A percentile compares a stretch with the other conserved stretches of the same genome.
Conservation (phyloP, 2,329 filamentous ascomycete species). For the Aaosphaeria pasadenensis region DNA sequence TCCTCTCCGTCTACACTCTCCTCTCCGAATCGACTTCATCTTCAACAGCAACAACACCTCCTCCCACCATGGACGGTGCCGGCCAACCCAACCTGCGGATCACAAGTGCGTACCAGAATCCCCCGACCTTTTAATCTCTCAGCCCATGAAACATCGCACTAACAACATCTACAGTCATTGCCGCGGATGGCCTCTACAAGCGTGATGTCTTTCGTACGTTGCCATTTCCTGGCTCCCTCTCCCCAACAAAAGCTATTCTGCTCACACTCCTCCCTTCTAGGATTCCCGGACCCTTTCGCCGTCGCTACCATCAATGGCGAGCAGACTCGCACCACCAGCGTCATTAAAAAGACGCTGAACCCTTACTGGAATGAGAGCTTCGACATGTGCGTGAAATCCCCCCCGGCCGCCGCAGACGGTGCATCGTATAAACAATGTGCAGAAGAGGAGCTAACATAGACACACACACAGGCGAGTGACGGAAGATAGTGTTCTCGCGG, state of each 20-base stretch:
- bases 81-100: slow-evolving; percentile 79
- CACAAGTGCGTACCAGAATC: slow-evolving; percentile 66
- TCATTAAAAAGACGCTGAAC: slow-evolving; percentile 96
- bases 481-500: slow-evolving; percentile 93
- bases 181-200: slow-evolving; percentile 97
- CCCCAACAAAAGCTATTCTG: slow-evolving; percentile 6
- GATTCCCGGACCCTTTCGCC: slow-evolving; percentile 95
- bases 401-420: no score
- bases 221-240: not conserved
- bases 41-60: slow-evolving; percentile 1
- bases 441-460: slow-evolving; percentile 17
- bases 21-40: slow-evolving; percentile 4
- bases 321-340: slow-evolving; percentile 95
- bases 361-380: slow-evolving; percentile 99
- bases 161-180: slow-evolving; percentile 71
- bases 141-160: slow-evolving; percentile 12
- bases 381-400: slow-evolving; percentile 70
- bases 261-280: slow-evolving; percentile 50
- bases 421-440: not conserved
- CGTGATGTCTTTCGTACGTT: slow-evolving; percentile 96
- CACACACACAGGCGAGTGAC: slow-evolving; percentile 70
- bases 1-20: slow-evolving; percentile 12
- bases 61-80: slow-evolving; percentile 42
- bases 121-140: slow-evolving; percentile 2
- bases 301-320: slow-evolving; percentile 97